Evolutionary conservation across 805 yeast genomes (phyloP), one percentile per base, ranked within the genome.

Genomic region (Pichia californica): DNA sequence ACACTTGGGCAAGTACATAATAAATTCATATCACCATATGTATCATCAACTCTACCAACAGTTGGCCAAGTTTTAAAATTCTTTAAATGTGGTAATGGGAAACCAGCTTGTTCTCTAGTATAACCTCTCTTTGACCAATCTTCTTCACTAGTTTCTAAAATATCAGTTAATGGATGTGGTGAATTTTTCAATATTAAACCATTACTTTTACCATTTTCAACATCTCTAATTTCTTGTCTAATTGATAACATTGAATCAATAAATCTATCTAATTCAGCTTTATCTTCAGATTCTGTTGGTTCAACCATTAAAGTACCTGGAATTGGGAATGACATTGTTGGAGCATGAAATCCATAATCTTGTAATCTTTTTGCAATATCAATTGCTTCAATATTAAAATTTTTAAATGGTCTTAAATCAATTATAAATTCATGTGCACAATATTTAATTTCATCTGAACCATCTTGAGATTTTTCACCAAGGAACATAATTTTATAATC

Each of bases 271-370:
- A 93, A 71, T 67, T 93, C 99, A 44, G 73, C 85, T 57, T 83
- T 67, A 58, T 88, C 79, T 68, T 93, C 99, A 16, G 93, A 82
- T 68, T 93, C 99, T 3, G 99, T 93, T 47, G 99, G 99, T 69
- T 93, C 99, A 50, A 93, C 79, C 99, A 93, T 93, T 55, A 93
- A 74, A 2, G 99, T 93, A 49, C 95, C 95, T 5, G 97, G 91
- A 40, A 93, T 95, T 9, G 99, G 99, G 86, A 93, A 93, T 3
- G 98, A 93, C 86, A 93, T 81, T 21, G 99, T 93, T 49, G 99
- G 99, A 1, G 96, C 96, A 66, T 93, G 99, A 79, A 93, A 93
- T 0, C 98, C 96, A 62, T 91, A 93, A 67, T 93, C 99, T 68
- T 93, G 98, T 48, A 93, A 73, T 65, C 99, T 79, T 71, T 93